These are phyloP conservation scores for Cymbopogon citratus DNA, from an alignment of 176 grass and related monocot genomes.

Conservation along the genomic window DNA sequence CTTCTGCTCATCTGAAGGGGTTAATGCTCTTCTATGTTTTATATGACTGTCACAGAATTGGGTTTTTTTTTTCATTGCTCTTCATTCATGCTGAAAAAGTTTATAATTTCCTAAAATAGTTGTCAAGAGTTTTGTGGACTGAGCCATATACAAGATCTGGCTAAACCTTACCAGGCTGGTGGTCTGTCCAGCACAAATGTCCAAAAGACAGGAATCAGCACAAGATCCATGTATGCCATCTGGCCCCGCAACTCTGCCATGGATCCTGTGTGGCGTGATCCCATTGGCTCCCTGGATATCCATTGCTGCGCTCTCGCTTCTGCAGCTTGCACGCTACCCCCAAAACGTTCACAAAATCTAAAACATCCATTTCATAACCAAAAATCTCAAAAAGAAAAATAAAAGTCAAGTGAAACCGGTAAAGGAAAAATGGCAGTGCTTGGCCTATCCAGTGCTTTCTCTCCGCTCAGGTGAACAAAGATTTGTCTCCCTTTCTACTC, in stretches of 20 bases:
- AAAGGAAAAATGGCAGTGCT: conserved; percentile 25
- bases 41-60: not conserved
- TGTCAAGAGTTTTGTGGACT: not conserved
- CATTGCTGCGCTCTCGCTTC: not conserved
- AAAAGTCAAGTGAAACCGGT: not conserved
- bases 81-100: not conserved
- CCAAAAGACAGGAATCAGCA: no score
- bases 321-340: not conserved
- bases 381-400: not conserved
- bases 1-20: not conserved
- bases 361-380: not conserved
- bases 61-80: not conserved
- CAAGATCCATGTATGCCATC: not conserved
- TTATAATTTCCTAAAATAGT: not conserved
- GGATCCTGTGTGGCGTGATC: not conserved
- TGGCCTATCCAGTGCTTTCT: conserved; percentile 36
- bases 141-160: not conserved
- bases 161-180: not conserved
- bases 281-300: conserved; percentile 34
- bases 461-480: conserved; percentile 18
- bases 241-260: not conserved
- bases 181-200: not conserved
- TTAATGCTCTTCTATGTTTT: not conserved
- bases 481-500: not conserved
- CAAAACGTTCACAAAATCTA: no score